Evolutionary conservation across 2,329 filamentous ascomycete genomes (phyloP), one percentile per base, ranked within the genome.

Genomic region (Colletotrichum scovillei): DNA sequence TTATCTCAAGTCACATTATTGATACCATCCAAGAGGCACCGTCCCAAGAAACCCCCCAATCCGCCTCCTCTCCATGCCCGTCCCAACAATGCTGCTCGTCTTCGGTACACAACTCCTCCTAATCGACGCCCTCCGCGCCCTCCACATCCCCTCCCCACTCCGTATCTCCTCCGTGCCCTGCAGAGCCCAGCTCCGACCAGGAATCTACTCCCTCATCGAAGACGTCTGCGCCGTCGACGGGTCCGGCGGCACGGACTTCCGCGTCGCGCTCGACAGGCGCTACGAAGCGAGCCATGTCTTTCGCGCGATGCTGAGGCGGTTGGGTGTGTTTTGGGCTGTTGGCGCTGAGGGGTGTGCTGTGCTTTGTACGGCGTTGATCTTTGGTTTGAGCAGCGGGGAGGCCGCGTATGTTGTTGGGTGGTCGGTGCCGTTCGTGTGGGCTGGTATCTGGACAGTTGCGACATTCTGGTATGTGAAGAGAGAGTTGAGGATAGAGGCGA

Each of bases 201-300:
- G 86, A 1, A 87, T 89, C 74, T 89, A 89, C 79, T 83, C 83
- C 8, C 82, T 89, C 75, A 87, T 89, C 74, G 88, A 89, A 72
- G 88, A 89, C 75, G 81, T 89, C 30, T 83, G 84, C 55, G 87
- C 87, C 3, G 87, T 89, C 5, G 87, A 89, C 72, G 88, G 88
- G 5, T 83, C 81, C 16, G 88, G 87, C 26, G 86, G 86, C 7
- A 89, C 86, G 6, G 85, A 85, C 67, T 89, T 86, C 80, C 82
- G 88, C 55, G 85, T 88, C 76, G 79, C 84, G 4, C 80, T 89
- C 42, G 88, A 89, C 76, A 78, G 84, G 49, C 82, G 88, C 46
- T 89, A 89, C 77, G 84, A 87, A 78, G 86, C 87, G 3, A 87
- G 85, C 77, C 86, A 88, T 77, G 80, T 83, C 26, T 89, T 89